phyloP scores from a whole-genome alignment of 768 basidiomycete genomes.

The Lentinula sp. region DNA sequence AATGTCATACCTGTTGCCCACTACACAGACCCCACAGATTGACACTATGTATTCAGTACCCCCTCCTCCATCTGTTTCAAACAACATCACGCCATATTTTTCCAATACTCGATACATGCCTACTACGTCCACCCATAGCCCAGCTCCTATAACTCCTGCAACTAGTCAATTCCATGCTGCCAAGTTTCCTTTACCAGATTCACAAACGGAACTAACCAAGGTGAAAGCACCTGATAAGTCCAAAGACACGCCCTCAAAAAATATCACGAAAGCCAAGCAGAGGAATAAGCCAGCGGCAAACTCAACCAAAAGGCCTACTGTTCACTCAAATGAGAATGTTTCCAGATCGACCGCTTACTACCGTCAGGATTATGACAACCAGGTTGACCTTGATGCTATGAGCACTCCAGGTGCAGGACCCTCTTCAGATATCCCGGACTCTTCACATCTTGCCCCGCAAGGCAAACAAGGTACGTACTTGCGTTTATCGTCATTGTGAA shows the following conservation, averaged over 20 bases:
- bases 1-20: not conserved
- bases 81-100: not conserved
- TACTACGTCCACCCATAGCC: not conserved
- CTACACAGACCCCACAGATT: not conserved
- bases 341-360: slow-evolving; percentile 15
- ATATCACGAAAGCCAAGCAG: not conserved
- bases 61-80: not conserved
- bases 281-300: not conserved
- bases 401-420: not conserved
- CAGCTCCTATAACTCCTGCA: not conserved
- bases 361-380: slow-evolving; percentile 26
- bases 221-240: not conserved
- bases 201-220: not conserved
- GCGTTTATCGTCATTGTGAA: not conserved
- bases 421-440: not conserved
- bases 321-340: not conserved
- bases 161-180: not conserved
- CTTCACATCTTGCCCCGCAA: not conserved
- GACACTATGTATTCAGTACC: not conserved
- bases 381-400: not conserved
- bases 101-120: not conserved
- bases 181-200: not conserved
- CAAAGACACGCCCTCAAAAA: not conserved
- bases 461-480: not conserved
- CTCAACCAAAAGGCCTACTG: not conserved